Percentiles rank a stretch among this genome's conserved stretches.
Evolutionary conservation across 148 eudicot genomes (phyloP).

Genomic region (Diospyros kaki): DNA sequence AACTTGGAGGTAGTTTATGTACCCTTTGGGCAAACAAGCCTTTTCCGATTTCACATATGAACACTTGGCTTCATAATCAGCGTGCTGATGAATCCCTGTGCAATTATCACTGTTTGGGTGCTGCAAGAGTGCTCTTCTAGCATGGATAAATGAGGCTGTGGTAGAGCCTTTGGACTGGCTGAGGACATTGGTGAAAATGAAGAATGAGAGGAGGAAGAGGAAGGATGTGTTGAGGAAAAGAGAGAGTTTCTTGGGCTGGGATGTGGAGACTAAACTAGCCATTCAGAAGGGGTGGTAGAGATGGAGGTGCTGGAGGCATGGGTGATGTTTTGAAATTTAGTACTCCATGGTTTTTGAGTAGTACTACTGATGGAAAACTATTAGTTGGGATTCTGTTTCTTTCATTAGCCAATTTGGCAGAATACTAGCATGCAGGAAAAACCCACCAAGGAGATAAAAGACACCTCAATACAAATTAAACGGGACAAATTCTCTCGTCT

Average conservation of each 20-base stretch:
- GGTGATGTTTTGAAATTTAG: neutral
- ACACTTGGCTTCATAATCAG: constrained; percentile 7
- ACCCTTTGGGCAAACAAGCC: neutral
- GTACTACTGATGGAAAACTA: neutral
- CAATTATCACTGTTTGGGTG: neutral
- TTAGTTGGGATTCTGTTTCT: too few relatives aligned
- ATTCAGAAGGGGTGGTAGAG: neutral
- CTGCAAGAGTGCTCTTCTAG: neutral
- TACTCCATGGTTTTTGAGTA: neutral
- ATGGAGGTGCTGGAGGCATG: neutral
- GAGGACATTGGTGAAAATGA: constrained; percentile 1
- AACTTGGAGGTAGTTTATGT: constrained; percentile 9
- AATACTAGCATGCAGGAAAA: too few relatives aligned
- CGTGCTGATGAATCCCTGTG: neutral
- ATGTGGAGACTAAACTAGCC: neutral
- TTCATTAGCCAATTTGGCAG: too few relatives aligned
- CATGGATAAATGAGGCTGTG: neutral
- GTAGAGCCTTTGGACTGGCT: neutral
- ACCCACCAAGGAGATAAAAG: too few relatives aligned
- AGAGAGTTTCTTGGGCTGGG: constrained; percentile 11
- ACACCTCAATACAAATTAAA: too few relatives aligned
- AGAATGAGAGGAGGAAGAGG: constrained; percentile 14
- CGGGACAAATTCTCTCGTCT: too few relatives aligned
- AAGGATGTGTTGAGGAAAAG: constrained; percentile 19
- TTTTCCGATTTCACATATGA: neutral